phyloP scores from a whole-genome alignment of 164 flowering plant species.

The Litsea cubeba region DNA sequence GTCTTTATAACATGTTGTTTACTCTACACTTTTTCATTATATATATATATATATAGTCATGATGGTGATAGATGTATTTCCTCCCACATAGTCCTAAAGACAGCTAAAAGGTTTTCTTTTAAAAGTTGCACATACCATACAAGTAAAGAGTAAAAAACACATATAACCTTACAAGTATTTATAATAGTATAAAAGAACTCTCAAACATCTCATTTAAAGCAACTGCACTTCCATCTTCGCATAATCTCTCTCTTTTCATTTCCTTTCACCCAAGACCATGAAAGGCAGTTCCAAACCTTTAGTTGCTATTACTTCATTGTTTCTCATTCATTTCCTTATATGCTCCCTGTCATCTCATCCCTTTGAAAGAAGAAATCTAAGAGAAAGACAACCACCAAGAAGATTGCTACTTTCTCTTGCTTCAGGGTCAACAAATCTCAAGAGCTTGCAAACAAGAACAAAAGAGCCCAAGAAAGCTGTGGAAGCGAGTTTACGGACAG shows the following conservation, averaged over 20 bases:
- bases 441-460: conserved; percentile 8
- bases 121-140: no score
- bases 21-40: no score
- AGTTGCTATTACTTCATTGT: conserved; percentile 22
- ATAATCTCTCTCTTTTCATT: neutral
- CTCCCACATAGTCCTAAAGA: no score
- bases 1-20: no score
- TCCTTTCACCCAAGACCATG: conserved; percentile 13
- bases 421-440: conserved; percentile 13
- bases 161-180: no score
- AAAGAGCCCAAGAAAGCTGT: conserved; percentile 50
- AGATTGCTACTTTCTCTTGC: conserved; percentile 20
- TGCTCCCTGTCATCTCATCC: conserved; percentile 15
- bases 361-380: conserved; percentile 6
- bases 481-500: conserved; percentile 44
- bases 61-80: no score
- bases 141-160: no score
- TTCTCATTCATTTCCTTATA: conserved; percentile 19
- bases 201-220: conserved; percentile 1
- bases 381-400: conserved; percentile 20
- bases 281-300: conserved; percentile 20
- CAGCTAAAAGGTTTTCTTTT: no score
- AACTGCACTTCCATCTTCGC: neutral
- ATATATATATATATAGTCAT: no score
- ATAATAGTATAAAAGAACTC: neutral